Evolutionary conservation across 768 basidiomycete genomes (phyloP), one percentile per base, ranked within the genome.

Genomic region (Tricholoma furcatifolium): DNA sequence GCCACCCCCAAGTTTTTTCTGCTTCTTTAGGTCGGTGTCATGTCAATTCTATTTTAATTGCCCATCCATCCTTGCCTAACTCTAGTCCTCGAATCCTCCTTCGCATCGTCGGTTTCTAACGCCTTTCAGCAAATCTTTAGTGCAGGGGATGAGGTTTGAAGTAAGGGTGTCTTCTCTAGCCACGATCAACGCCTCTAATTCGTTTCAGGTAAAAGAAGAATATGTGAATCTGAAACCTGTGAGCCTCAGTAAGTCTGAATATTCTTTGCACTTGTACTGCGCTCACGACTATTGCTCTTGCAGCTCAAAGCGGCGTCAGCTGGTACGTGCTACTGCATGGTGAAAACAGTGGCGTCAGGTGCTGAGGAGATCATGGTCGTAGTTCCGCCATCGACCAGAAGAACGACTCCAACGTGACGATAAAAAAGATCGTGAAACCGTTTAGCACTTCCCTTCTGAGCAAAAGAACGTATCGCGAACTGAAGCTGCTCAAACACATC

Each of bases 371-470:
- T 46, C 46, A 45, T 39, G 36, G 34, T 36, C 48, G 20, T 61
- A 96, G 94, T 64, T 95, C 93, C n/a, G 89, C 93, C 31, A 95
- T 94, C 70, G 91, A 96, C 69, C 95, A 98, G 71, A 82, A 98
- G 50, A 97, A 93, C 8, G 89, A 85, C 38, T 83, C 93, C 42
- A 90, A 92, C 15, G 95, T 96, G 52, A 97, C 97, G 65, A 95
- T 99, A 77, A 99, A 99, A 84, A 98, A 98, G 85, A 99, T 98
- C 78, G 98, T 98, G 96, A 99, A 99, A 71, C 97, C 97, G 6
- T 99, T 99, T 76, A 91, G 89, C 67, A 98, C 97, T 6, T 95
- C 97, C 17, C 96, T 99, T n/a, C 79, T 99, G 62, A 88, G 87
- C 71, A 98, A 98, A 74, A 81, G 97, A 58, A 99, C 97, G 1